Evolutionary conservation across 257 asterid species (phyloP).

Genomic region (Agastache rugosa): DNA sequence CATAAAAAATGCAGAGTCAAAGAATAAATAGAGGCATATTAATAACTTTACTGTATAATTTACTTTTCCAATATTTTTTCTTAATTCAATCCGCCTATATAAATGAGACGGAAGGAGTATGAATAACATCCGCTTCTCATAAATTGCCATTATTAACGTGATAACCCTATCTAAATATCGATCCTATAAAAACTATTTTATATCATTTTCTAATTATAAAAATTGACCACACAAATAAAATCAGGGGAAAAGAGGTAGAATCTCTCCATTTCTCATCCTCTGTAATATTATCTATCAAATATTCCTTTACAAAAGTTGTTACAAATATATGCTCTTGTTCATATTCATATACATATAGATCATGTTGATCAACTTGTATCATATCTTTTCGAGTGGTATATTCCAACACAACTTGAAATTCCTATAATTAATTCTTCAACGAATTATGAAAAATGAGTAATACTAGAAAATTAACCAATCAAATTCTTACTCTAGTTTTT

Average conservation of each 20-base stretch:
- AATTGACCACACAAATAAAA: constrained; percentile 4
- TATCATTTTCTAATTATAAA: background rate
- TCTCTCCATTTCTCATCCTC: constrained; percentile 26
- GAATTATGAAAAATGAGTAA: background rate
- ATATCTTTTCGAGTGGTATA: constrained; percentile 27
- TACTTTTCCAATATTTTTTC: too few species aligned
- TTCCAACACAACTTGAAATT: constrained; percentile 30
- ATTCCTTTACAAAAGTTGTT: constrained; percentile 21
- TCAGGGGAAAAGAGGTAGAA: constrained; percentile 2
- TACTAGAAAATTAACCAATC: background rate
- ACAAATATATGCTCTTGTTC: constrained; percentile 18
- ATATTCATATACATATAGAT: background rate
- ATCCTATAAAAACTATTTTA: background rate
- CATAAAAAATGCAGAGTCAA: too few species aligned
- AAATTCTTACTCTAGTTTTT: background rate
- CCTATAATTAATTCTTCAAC: constrained; percentile 4
- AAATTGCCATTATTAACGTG: background rate
- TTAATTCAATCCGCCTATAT: too few species aligned
- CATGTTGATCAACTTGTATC: constrained; percentile 24
- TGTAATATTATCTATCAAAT: constrained; percentile 25
- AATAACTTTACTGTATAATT: too few species aligned
- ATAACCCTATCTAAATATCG: background rate
- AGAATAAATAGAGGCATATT: too few species aligned
- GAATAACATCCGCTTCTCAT: background rate
- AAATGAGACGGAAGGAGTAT: too few species aligned